phyloP scores from a whole-genome alignment of 2,329 filamentous ascomycete species.

The Talaromyces sp. region DNA sequence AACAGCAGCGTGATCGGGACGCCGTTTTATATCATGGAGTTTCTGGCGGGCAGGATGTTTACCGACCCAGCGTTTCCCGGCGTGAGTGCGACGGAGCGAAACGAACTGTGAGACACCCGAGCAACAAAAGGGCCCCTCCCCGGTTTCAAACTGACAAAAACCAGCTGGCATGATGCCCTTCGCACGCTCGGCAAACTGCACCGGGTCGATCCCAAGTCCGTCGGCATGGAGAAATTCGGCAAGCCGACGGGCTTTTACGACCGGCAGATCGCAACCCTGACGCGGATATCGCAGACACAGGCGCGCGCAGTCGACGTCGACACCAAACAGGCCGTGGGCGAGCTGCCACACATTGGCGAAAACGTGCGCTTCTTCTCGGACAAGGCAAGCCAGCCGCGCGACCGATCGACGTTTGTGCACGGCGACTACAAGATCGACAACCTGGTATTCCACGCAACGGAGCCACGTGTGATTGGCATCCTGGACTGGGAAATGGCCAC shows the following conservation, averaged over 20 bases:
- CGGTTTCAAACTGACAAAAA: not conserved
- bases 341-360: conserved; percentile 76
- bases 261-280: conserved; percentile 80
- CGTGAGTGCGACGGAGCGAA: conserved; percentile 63
- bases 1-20: conserved; percentile 77
- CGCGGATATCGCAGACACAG: conserved; percentile 72
- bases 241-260: conserved; percentile 73
- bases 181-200: conserved; percentile 83
- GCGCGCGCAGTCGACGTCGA: conserved; percentile 71
- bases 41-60: conserved; percentile 88
- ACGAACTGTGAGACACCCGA: conserved; percentile 53
- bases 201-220: conserved; percentile 60
- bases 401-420: conserved; percentile 77
- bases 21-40: conserved; percentile 96
- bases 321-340: conserved; percentile 69
- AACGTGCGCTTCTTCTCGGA: conserved; percentile 75
- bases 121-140: not conserved
- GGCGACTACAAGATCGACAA: conserved; percentile 98
- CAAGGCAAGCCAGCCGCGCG: conserved; percentile 64
- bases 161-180: conserved; percentile 76
- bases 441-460: conserved; percentile 81
- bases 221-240: conserved; percentile 71
- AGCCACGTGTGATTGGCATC: conserved; percentile 84
- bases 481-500: conserved; percentile 99
- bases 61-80: conserved; percentile 79